phyloP scores from a whole-genome alignment of 1,139 yeast species.

The Sugiyamaella neomexicana region DNA sequence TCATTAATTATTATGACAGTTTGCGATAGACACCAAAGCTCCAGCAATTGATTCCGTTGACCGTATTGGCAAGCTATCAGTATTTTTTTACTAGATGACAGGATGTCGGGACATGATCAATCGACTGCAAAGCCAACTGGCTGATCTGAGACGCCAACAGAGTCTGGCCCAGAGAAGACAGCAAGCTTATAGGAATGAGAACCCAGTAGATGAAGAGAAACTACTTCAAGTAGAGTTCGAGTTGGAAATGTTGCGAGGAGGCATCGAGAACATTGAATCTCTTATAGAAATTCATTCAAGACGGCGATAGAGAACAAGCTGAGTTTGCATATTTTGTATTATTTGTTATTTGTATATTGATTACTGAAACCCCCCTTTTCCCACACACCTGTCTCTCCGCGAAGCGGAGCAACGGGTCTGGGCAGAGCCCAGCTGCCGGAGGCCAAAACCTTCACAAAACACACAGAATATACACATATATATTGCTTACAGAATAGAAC shows the following conservation, averaged over 20 bases:
- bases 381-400: no score
- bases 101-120: constrained; percentile 14
- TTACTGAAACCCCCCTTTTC: no score
- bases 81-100: constrained; percentile 1
- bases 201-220: constrained; percentile 20
- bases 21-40: neutral
- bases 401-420: neutral
- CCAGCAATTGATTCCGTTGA: neutral
- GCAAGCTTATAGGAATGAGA: constrained; percentile 5
- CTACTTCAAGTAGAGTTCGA: constrained; percentile 25
- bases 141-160: constrained; percentile 17
- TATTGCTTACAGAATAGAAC: neutral
- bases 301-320: constrained; percentile 1
- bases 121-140: constrained; percentile 16
- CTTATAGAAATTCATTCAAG: constrained; percentile 19
- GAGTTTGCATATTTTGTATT: neutral
- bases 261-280: constrained; percentile 23
- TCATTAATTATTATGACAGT: neutral
- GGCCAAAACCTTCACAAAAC: no score
- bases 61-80: neutral
- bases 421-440: no score
- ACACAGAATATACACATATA: no score
- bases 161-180: constrained; percentile 10
- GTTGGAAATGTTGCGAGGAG: constrained; percentile 29
- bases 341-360: neutral